These are phyloP conservation scores for Penicillium canariense DNA, from an alignment of 495 filamentous ascomycete genomes.

Conservation along the genomic window DNA sequence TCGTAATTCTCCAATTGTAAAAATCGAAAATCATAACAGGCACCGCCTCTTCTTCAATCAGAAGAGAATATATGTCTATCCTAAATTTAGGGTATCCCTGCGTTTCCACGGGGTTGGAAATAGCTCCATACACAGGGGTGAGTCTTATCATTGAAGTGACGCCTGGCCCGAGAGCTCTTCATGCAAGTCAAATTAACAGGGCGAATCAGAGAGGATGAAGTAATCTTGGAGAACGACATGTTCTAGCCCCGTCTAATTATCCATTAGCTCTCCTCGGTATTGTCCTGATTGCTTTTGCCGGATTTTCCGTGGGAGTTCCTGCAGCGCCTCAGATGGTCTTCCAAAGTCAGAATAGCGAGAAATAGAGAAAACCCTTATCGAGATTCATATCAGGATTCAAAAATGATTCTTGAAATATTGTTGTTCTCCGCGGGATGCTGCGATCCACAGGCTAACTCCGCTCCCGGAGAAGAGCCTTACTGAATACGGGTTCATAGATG, in stretches of 20 bases:
- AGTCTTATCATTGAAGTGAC: neutral
- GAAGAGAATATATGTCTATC: neutral
- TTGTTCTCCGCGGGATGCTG: neutral
- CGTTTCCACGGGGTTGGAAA: neutral
- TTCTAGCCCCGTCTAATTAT: neutral
- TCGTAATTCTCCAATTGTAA: neutral
- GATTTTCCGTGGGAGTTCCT: too few relatives aligned
- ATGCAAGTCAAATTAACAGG: neutral
- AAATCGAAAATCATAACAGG: neutral
- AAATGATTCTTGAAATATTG: too few relatives aligned
- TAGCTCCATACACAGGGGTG: neutral
- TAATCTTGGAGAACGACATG: neutral
- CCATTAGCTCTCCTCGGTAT: neutral
- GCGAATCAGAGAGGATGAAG: neutral
- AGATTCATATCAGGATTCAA: too few relatives aligned
- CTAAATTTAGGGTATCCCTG: neutral
- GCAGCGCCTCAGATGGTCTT: too few relatives aligned
- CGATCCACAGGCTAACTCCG: slow-evolving; percentile 1
- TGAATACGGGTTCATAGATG: slow-evolving; percentile 5
- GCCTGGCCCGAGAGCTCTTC: neutral
- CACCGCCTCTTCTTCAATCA: neutral
- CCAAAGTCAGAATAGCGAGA: too few relatives aligned
- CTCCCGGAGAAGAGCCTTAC: neutral
- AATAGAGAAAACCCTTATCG: too few relatives aligned
- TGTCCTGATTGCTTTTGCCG: neutral